Base-by-base conservation (phyloP, 148 eudicot genomes). In the Fagopyrum homotropicum region DNA sequence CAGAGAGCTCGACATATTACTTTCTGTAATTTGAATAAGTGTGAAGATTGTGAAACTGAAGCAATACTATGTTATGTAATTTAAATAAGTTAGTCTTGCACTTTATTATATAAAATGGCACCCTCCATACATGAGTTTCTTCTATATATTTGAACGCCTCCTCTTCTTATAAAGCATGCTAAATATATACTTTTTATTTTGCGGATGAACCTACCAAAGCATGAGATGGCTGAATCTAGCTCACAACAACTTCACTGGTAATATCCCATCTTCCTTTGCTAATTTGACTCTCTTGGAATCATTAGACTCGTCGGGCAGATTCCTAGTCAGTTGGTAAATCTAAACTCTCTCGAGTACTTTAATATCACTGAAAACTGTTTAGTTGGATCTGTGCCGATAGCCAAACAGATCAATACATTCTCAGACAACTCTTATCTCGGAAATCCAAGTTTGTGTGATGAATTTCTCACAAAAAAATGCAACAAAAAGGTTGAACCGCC, bases 301-400 rank as follows among this genome's bases (percentile, higher is more conserved):
- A 3, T 29, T 80, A 46, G 82, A 83, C 70, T 72, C 81, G 22
- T 80, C 83, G 81, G 83, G 15, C 11, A 40, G 2, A 80, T 83
- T 57, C 83, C 86, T 54, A 14, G 10, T 16, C 46, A 76, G 9
- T 47, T 83, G 7, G 54, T 45, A 16, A 51, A 35, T 12, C 30
- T 80, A 0, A 0, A 64, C 4, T 73, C 14, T 64, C 75, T 83
- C 2, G 75, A 60, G 40, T 2, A 64, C 50, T 72, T 83, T 14
- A 80, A 77, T 75, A 74, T 80, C 4, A 77, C 83, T 0, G 14
- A 78, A 7, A 83, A 83, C 45, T n/a, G 76, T 45, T 75, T 83
- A 5, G 45, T 4, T 4, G 83, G 86, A 0, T 15, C 12, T 2
- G 78, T 83, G 2, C 83, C 86, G 5, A n/a, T 14, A 48, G 77